Percentiles rank a stretch among this genome's conserved stretches.
These are phyloP conservation scores for Ustilago esculenta DNA, from an alignment of 1,284 basidiomycete species.

Conservation along the genomic window DNA sequence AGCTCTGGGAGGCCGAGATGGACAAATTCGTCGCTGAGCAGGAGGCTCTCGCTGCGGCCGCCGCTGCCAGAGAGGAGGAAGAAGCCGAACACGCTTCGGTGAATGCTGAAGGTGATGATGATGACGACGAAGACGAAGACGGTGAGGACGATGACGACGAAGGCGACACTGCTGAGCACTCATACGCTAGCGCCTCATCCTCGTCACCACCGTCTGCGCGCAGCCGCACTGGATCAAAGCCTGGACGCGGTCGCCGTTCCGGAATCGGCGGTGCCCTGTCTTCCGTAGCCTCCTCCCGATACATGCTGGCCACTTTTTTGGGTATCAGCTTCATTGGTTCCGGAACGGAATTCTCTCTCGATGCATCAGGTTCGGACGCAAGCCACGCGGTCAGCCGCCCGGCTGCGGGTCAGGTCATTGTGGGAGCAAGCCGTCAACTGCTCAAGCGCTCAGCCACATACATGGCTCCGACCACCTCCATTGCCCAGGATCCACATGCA, in stretches of 20 bases:
- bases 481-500: constrained; percentile 31
- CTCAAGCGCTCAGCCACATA: constrained; percentile 56
- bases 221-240: constrained; percentile 20
- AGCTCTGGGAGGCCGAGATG: constrained; percentile 62
- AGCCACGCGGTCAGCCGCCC: constrained; percentile 26
- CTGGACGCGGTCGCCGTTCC: constrained; percentile 16
- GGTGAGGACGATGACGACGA: constrained; percentile 49
- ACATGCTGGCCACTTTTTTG: constrained; percentile 61
- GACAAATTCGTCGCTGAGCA: constrained; percentile 51
- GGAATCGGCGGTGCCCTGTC: constrained; percentile 24
- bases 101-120: constrained; percentile 35
- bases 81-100: constrained; percentile 32
- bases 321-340: constrained; percentile 60
- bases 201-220: constrained; percentile 36
- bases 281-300: constrained; percentile 49
- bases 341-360: constrained; percentile 41
- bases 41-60: constrained; percentile 32
- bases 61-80: constrained; percentile 47
- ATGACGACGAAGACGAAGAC: constrained; percentile 56
- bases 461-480: constrained; percentile 16
- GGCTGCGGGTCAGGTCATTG: constrained; percentile 35
- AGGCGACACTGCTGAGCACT: constrained; percentile 36
- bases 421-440: constrained; percentile 61
- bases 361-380: constrained; percentile 18
- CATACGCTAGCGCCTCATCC: constrained; percentile 30